A percentile compares a stretch with the other conserved stretches of the same genome.
These are phyloP conservation scores for Fusarium annulatum DNA, from an alignment of 2,329 filamentous ascomycete species.

Conservation along the genomic window DNA sequence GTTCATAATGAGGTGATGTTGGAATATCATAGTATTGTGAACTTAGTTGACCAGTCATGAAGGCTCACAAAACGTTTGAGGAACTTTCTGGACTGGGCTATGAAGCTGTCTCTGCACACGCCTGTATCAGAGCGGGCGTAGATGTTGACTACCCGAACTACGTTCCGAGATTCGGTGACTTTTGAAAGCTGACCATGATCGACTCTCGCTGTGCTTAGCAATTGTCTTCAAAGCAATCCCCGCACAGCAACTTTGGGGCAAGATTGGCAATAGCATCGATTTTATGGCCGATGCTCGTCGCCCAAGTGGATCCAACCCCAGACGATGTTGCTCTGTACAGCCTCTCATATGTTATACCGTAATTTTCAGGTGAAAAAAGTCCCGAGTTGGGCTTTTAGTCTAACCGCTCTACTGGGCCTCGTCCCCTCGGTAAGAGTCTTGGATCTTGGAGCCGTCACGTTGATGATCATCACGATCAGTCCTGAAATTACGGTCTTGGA, in stretches of 20 bases:
- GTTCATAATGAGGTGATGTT: background rate
- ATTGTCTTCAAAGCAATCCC: background rate
- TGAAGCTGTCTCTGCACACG: background rate
- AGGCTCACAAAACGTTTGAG: background rate
- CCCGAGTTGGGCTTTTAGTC: background rate
- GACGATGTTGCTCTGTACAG: conserved; percentile 6
- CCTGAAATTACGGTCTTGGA: background rate
- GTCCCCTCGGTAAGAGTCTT: background rate
- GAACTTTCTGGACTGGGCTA: background rate
- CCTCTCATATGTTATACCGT: conserved; percentile 1
- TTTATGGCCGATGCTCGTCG: conserved; percentile 7
- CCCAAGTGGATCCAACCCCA: conserved; percentile 6
- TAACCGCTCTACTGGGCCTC: background rate
- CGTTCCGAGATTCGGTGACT: background rate
- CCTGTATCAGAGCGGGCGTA: background rate
- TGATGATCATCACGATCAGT: conserved; percentile 7
- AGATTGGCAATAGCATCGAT: conserved; percentile 20
- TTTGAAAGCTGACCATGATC: background rate
- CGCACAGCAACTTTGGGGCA: background rate
- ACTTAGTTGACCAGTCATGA: conserved; percentile 19
- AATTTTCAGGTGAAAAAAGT: background rate
- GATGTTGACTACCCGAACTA: background rate
- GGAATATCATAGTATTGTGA: background rate
- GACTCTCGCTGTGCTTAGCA: background rate
- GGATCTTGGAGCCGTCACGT: background rate